Conservation (phyloP, 345 rosid species). For the Pistacia integerrima region DNA sequence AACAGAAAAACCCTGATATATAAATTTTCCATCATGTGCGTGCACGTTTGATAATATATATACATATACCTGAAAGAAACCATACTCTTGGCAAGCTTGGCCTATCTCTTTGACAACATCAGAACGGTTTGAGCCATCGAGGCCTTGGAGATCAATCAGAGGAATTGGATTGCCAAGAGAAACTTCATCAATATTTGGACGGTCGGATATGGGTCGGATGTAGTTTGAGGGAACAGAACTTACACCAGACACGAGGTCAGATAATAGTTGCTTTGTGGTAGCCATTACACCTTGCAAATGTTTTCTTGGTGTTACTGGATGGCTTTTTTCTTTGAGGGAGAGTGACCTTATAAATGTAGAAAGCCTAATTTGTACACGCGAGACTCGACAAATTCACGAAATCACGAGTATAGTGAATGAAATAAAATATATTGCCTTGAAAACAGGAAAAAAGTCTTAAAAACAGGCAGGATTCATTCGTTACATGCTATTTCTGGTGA, state of each 20-base stretch:
- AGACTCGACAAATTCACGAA: too few relatives aligned
- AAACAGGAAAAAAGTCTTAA: too few relatives aligned
- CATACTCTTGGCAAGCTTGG: constrained; percentile 34
- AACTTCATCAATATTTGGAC: constrained; percentile 34
- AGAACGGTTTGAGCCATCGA: constrained; percentile 25
- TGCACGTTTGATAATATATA: neutral
- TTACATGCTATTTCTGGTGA: neutral
- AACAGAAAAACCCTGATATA: neutral
- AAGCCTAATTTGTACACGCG: neutral
- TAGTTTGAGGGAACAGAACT: constrained; percentile 29
- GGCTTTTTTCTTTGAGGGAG: neutral
- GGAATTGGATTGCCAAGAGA: constrained; percentile 25
- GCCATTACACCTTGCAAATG: constrained; percentile 12
- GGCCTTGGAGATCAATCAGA: constrained; percentile 35
- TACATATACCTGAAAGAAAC: constrained; percentile 42
- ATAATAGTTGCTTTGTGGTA: constrained; percentile 16
- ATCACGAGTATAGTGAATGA: neutral
- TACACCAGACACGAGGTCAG: constrained; percentile 19
- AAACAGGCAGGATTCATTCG: neutral
- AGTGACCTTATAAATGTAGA: neutral
- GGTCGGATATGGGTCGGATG: constrained; percentile 35
- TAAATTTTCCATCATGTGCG: neutral
- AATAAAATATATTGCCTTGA: neutral
- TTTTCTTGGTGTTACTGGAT: neutral
- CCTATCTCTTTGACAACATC: constrained; percentile 23